Evolutionary conservation across 148 eudicot species (phyloP), one percentile per base, ranked within the genome.

Genomic region (Tetragonia tetragonoides): DNA sequence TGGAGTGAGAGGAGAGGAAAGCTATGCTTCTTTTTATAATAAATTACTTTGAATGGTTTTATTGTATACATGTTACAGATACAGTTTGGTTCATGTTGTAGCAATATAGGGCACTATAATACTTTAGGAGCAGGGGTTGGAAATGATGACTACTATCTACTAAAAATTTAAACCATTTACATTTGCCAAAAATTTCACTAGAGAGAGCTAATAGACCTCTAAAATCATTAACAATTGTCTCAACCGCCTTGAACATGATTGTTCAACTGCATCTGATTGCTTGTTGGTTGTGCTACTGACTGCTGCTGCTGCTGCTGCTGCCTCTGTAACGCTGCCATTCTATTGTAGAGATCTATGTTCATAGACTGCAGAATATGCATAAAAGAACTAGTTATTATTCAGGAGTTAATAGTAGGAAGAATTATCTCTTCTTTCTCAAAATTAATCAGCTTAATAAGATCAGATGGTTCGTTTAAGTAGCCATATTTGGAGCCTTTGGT

Each of bases 271-370:
- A 77, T 70, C 15, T 82, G 80, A 76, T 73, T 81, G 81, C 68
- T 75, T 56, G 78, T 70, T 70, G 85, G 76, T 68, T 83, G 89
- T 24, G 85, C 56, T 40, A 59, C 34, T 51, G 84, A 41, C 78
- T 84, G 93, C 75, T 87, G 88, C 67, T 70, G 93, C 75, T 87
- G 88, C 67, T 70, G 67, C 88, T 28, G 90, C 44, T 89, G 92
- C 61, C 83, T 86, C 56, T 89, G 90, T 39, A 91, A 65, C 10
- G 88, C 89, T 49, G 90, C 91, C 87, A 93, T 90, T 72, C 90
- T 89, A 86, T 86, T 88, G 83, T 81, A 91, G 67, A 91, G 77
- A 37, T 93, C 98, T 83, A 91, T 78, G 76, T 91, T 90, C 92
- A 89, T 87, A 20, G 93, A 84, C 89, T 93, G 91, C 87, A 82